Evolutionary conservation across 1,139 yeast species (phyloP).

Genomic region (Zygoascus hellenicus): DNA sequence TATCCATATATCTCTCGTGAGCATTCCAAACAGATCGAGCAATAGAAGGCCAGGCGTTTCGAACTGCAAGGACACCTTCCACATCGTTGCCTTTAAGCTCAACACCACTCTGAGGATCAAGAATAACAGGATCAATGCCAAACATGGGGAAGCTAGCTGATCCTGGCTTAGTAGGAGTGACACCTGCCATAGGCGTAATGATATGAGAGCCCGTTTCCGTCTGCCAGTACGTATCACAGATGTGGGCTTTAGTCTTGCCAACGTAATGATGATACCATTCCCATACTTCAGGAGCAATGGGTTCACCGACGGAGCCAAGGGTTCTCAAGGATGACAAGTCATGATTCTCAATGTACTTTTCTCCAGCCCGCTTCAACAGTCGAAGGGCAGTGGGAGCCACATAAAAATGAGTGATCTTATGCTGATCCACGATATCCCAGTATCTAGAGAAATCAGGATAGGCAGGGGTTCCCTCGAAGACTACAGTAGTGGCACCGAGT

Average conservation of each 20-base stretch:
- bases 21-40: constrained; percentile 93
- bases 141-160: constrained; percentile 94
- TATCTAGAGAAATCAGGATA: constrained; percentile 94
- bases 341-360: constrained; percentile 54
- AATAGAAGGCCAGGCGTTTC: constrained; percentile 94
- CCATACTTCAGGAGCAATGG: constrained; percentile 91
- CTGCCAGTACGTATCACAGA: constrained; percentile 97
- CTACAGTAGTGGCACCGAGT: constrained; percentile 83
- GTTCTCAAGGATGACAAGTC: constrained; percentile 64
- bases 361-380: constrained; percentile 77
- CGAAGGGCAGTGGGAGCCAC: constrained; percentile 90
- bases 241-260: constrained; percentile 73
- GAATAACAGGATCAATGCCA: constrained; percentile 82
- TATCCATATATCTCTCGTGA: constrained; percentile 83
- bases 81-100: constrained; percentile 84
- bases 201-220: constrained; percentile 96
- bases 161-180: constrained; percentile 93
- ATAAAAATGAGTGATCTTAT: constrained; percentile 76
- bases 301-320: constrained; percentile 87
- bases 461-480: constrained; percentile 96
- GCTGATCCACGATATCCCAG: constrained; percentile 80
- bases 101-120: constrained; percentile 85
- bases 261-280: constrained; percentile 81
- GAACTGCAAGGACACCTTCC: constrained; percentile 90
- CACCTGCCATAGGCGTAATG: constrained; percentile 92